Evolutionary conservation across 116 monocot species (phyloP).

Genomic region (Dioscorea cayenensis): DNA sequence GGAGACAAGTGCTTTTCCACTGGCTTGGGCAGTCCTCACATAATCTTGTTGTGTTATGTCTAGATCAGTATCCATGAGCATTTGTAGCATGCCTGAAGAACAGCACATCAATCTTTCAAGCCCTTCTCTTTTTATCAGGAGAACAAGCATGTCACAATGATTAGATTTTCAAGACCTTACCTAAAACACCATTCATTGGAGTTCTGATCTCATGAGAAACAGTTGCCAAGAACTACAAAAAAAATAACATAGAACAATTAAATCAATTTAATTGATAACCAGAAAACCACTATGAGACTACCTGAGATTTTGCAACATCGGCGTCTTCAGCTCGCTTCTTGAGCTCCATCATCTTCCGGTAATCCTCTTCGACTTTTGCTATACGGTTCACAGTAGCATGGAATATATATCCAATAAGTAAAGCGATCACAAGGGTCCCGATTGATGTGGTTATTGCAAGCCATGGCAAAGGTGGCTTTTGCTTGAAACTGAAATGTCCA

Average conservation of each 20-base stretch:
- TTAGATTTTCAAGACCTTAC: constrained; percentile 29
- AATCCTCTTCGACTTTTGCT: constrained; percentile 97
- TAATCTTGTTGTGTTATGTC: constrained; percentile 96
- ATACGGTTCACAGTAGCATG: constrained; percentile 95
- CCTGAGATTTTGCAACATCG: constrained; percentile 98
- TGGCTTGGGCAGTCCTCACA: constrained; percentile 94
- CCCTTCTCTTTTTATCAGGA: neutral
- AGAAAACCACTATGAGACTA: neutral
- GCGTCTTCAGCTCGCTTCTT: constrained; percentile 90
- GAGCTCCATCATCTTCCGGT: constrained; percentile 82
- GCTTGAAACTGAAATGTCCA: constrained; percentile 50
- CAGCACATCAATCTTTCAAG: constrained; percentile 1
- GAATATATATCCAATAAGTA: constrained; percentile 87
- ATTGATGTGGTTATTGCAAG: constrained; percentile 90
- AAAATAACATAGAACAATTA: neutral
- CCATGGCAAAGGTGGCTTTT: constrained; percentile 86
- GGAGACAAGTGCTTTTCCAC: constrained; percentile 90
- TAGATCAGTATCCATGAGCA: constrained; percentile 95
- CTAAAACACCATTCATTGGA: constrained; percentile 98
- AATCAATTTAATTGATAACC: neutral
- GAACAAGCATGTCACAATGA: neutral
- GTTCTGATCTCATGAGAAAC: constrained; percentile 99
- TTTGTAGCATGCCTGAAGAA: constrained; percentile 88
- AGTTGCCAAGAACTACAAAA: constrained; percentile 87
- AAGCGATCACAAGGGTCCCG: constrained; percentile 80